Percentiles rank a stretch among this genome's conserved stretches.
phyloP scores from a whole-genome alignment of 495 filamentous ascomycete species.

The Tuber brumale region DNA sequence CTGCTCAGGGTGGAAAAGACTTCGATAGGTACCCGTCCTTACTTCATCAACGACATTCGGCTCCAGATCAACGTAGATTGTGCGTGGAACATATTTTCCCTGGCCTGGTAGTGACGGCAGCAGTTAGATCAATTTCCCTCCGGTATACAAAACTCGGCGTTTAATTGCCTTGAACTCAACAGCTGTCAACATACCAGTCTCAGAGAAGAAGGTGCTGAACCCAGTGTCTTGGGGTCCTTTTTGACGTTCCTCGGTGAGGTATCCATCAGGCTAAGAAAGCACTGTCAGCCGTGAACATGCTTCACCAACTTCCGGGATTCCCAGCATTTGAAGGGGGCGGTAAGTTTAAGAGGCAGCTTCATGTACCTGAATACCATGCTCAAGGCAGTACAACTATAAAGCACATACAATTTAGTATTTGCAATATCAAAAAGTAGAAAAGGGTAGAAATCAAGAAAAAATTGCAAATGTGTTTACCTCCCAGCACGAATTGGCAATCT shows the following conservation, averaged over 20 bases:
- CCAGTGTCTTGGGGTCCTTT: slow-evolving; percentile 84
- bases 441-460: slow-evolving; percentile 28
- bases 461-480: slow-evolving; percentile 62
- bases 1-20: slow-evolving; percentile 94
- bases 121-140: slow-evolving; percentile 8
- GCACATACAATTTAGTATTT: slow-evolving; percentile 29
- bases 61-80: slow-evolving; percentile 99
- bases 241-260: slow-evolving; percentile 97
- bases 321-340: neutral
- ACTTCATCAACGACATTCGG: slow-evolving; percentile 99
- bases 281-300: slow-evolving; percentile 43
- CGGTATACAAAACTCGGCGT: neutral
- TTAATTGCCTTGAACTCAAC: neutral
- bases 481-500: slow-evolving; percentile 99
- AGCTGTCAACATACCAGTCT: slow-evolving; percentile 72
- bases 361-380: slow-evolving; percentile 95
- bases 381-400: slow-evolving; percentile 92
- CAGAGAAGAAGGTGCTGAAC: slow-evolving; percentile 99
- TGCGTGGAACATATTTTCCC: slow-evolving; percentile 97
- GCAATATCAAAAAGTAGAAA: neutral
- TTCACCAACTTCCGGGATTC: neutral
- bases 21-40: slow-evolving; percentile 91
- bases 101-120: slow-evolving; percentile 56
- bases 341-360: neutral
- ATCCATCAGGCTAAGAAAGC: slow-evolving; percentile 79